Conservation (phyloP, 2,329 filamentous ascomycete genomes). For the Cryoendolithus antarcticus region DNA sequence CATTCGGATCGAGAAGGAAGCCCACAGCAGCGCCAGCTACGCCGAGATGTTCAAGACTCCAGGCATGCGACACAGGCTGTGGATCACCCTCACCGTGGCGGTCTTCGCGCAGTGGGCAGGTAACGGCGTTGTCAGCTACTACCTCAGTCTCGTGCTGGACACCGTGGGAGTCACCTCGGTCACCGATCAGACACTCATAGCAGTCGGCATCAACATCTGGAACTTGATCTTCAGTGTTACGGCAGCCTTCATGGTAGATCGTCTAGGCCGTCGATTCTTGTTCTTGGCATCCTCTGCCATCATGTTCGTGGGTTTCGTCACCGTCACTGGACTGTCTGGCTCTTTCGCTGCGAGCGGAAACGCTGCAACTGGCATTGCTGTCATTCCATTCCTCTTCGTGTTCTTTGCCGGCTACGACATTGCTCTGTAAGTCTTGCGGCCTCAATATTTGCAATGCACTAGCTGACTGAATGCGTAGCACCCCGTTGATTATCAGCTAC, state of each 20-base stretch:
- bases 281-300: constrained; percentile 37
- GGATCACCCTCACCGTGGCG: constrained; percentile 27
- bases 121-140: constrained; percentile 10
- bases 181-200: constrained; percentile 15
- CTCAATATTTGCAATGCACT: not conserved
- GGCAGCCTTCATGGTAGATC: constrained; percentile 26
- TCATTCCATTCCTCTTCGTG: constrained; percentile 47
- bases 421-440: constrained; percentile 17
- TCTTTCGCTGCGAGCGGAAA: constrained; percentile 31
- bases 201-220: constrained; percentile 29
- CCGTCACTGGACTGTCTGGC: constrained; percentile 30
- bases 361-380: constrained; percentile 24
- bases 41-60: constrained; percentile 43
- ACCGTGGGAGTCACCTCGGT: constrained; percentile 18
- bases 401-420: constrained; percentile 50
- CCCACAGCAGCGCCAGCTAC: constrained; percentile 10
- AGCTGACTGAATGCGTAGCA: too few species aligned
- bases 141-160: constrained; percentile 18
- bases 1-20: constrained; percentile 23
- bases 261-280: constrained; percentile 31
- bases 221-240: constrained; percentile 26
- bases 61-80: constrained; percentile 40
- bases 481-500: constrained; percentile 3
- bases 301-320: constrained; percentile 42
- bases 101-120: constrained; percentile 20